Conservation (phyloP, 306 rosid genomes). For the Cicer arietinum region DNA sequence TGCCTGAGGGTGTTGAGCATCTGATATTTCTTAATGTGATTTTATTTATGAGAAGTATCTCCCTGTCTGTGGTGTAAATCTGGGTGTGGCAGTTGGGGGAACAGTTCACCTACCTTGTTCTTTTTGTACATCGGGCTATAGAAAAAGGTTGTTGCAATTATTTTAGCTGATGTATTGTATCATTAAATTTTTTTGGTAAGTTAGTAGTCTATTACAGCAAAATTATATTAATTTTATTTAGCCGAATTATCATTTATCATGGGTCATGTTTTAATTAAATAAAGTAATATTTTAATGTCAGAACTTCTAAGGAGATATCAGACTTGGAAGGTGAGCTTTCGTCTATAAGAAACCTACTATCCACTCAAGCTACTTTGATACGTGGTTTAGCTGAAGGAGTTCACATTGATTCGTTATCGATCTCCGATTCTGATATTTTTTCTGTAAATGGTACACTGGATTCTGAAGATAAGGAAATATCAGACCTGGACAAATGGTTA, state of each 20-base stretch:
- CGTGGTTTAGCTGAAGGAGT: constrained; percentile 97
- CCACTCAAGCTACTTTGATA: constrained; percentile 94
- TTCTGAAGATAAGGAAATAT: constrained; percentile 66
- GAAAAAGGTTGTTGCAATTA: constrained; percentile 1
- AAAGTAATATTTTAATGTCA: constrained; percentile 53
- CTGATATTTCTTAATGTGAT: constrained; percentile 6
- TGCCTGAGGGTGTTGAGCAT: constrained; percentile 1
- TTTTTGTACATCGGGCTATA: background rate
- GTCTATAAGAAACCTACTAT: constrained; percentile 90
- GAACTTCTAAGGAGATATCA: constrained; percentile 97
- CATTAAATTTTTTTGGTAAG: constrained; percentile 5
- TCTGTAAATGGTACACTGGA: constrained; percentile 48
- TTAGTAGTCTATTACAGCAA: constrained; percentile 23
- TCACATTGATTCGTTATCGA: constrained; percentile 63
- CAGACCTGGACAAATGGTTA: constrained; percentile 88
- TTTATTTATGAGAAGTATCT: constrained; percentile 2
- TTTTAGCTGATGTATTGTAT: constrained; percentile 30
- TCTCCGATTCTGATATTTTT: constrained; percentile 60
- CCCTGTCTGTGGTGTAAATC: background rate
- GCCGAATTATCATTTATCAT: constrained; percentile 34
- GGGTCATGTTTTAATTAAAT: constrained; percentile 37
- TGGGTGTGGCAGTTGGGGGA: background rate
- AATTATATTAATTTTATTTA: constrained; percentile 24
- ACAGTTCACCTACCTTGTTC: background rate
- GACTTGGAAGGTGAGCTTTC: constrained; percentile 97